These are phyloP conservation scores for Pythium rishiriense DNA, from an alignment of 352 stramenopile genomes.

Conservation along the genomic window DNA sequence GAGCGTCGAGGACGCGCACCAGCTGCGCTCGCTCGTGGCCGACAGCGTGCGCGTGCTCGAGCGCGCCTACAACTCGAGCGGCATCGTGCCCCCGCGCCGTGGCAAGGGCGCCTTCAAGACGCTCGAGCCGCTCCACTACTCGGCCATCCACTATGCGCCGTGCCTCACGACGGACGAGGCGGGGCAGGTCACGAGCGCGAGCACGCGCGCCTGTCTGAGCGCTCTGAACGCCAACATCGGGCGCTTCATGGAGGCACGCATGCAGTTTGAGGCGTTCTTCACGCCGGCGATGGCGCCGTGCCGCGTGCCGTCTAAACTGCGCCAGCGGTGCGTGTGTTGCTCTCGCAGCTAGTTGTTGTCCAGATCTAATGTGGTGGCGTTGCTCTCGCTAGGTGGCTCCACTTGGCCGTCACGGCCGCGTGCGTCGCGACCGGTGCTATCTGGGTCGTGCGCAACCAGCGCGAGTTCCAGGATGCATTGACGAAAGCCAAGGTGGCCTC, in stretches of 20 bases:
- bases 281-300: conserved; percentile 55
- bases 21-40: conserved; percentile 39
- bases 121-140: conserved; percentile 45
- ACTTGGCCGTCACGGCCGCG: conserved; percentile 53
- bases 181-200: conserved; percentile 5
- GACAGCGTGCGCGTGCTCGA: conserved; percentile 52
- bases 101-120: conserved; percentile 56
- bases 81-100: conserved; percentile 54
- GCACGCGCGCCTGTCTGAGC: conserved; percentile 42
- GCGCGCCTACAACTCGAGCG: conserved; percentile 58
- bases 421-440: conserved; percentile 55
- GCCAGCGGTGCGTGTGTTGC: conserved; percentile 43
- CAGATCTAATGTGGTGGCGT: no score
- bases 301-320: conserved; percentile 64
- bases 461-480: conserved; percentile 56
- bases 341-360: no score
- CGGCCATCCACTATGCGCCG: conserved; percentile 43
- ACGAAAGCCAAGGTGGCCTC: conserved; percentile 39
- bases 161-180: conserved; percentile 9
- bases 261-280: conserved; percentile 58
- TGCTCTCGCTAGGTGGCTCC: conserved; percentile 73
- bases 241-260: conserved; percentile 42
- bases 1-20: conserved; percentile 30
- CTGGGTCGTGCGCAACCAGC: conserved; percentile 69
- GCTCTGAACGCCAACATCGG: conserved; percentile 51